Percentiles rank a stretch among this genome's conserved stretches.
phyloP scores from a whole-genome alignment of 352 stramenopile species.

The Peronosclerospora sorghi region DNA sequence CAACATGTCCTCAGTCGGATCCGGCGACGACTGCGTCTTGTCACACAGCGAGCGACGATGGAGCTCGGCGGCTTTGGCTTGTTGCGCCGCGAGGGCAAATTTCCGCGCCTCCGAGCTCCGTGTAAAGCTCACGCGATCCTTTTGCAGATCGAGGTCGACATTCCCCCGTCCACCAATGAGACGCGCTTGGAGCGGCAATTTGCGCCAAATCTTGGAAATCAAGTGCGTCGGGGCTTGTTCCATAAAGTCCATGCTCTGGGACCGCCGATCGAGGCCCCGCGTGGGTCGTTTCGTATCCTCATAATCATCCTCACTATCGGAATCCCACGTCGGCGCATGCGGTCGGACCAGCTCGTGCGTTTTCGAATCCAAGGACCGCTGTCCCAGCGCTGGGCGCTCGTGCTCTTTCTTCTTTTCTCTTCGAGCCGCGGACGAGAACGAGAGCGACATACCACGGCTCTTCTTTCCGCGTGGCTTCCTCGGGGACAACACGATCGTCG shows the following conservation, averaged over 20 bases:
- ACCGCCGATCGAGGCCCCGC: constrained; percentile 45
- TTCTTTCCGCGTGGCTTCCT: constrained; percentile 23
- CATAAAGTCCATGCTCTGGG: constrained; percentile 73
- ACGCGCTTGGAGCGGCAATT: constrained; percentile 61
- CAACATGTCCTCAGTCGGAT: constrained; percentile 31
- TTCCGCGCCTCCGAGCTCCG: constrained; percentile 43
- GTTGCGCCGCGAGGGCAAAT: constrained; percentile 24
- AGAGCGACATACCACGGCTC: constrained; percentile 29
- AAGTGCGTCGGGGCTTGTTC: constrained; percentile 58
- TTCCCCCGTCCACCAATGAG: constrained; percentile 38
- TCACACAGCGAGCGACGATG: constrained; percentile 15
- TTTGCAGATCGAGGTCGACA: constrained; percentile 48
- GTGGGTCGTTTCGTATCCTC: constrained; percentile 49
- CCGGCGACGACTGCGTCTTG: constrained; percentile 18
- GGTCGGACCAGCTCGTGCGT: constrained; percentile 41
- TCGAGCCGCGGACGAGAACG: constrained; percentile 29
- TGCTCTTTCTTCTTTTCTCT: constrained; percentile 23
- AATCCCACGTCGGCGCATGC: constrained; percentile 43
- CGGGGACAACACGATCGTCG: constrained; percentile 8
- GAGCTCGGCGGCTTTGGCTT: constrained; percentile 17
- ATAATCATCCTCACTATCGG: constrained; percentile 63
- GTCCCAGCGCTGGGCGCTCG: constrained; percentile 4
- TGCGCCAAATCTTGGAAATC: constrained; percentile 74
- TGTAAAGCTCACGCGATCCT: constrained; percentile 50
- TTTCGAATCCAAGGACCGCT: constrained; percentile 21